Conservation (phyloP, 768 basidiomycete genomes). For the Suillus luteus region DNA sequence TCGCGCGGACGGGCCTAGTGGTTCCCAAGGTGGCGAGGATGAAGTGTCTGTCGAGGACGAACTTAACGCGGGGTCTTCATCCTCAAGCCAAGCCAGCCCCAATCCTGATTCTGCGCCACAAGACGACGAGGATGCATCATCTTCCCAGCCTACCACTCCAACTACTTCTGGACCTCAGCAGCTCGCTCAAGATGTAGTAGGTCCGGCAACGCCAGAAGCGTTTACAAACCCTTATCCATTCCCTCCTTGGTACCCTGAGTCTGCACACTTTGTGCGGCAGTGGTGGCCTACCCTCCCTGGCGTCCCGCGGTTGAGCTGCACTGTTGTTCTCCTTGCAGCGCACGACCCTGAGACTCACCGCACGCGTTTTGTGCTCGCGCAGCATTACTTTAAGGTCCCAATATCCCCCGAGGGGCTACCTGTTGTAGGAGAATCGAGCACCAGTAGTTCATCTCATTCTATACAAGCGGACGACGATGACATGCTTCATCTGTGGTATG, state of each 20-base stretch:
- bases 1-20: not conserved
- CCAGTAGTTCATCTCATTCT: constrained; percentile 1
- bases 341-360: constrained; percentile 63
- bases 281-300: constrained; percentile 75
- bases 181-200: constrained; percentile 12
- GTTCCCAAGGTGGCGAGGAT: constrained; percentile 4
- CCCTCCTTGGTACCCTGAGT: constrained; percentile 71
- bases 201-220: constrained; percentile 8
- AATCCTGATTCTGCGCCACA: not conserved
- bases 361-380: constrained; percentile 65
- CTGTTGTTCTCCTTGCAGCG: constrained; percentile 65
- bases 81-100: constrained; percentile 1
- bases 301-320: constrained; percentile 69
- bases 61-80: constrained; percentile 13
- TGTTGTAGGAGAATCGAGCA: constrained; percentile 16
- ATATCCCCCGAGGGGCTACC: constrained; percentile 35
- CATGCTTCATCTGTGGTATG: constrained; percentile 71
- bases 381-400: constrained; percentile 77
- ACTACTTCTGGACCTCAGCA: constrained; percentile 10
- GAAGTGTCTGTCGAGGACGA: constrained; percentile 17
- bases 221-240: constrained; percentile 63
- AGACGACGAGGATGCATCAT: constrained; percentile 1
- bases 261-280: constrained; percentile 76
- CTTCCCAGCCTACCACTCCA: constrained; percentile 10
- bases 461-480: constrained; percentile 44